These are phyloP conservation scores for Athelia psychrophila DNA, from an alignment of 1,284 basidiomycete species.

Conservation along the genomic window DNA sequence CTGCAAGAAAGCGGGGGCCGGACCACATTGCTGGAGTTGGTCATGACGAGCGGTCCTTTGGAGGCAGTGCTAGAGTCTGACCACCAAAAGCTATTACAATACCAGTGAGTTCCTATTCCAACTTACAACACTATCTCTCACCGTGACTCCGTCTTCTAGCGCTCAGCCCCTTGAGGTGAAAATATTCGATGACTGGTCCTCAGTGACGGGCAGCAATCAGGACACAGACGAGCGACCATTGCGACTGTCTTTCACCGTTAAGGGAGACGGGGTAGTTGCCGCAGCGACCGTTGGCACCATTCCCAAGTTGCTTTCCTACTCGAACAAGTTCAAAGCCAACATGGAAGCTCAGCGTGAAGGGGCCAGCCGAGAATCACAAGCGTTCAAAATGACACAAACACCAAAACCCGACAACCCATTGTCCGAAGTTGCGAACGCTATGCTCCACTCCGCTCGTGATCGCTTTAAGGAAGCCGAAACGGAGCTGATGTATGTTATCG, in stretches of 20 bases:
- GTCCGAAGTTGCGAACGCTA: conserved; percentile 80
- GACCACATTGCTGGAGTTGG: conserved; percentile 66
- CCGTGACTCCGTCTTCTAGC: conserved; percentile 33
- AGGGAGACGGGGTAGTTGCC: conserved; percentile 68
- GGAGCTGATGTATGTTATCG: conserved; percentile 56
- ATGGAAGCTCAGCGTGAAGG: conserved; percentile 72
- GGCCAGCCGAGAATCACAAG: conserved; percentile 68
- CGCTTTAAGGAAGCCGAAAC: conserved; percentile 64
- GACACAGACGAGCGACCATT: conserved; percentile 48
- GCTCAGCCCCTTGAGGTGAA: conserved; percentile 76
- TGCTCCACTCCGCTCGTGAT: conserved; percentile 71
- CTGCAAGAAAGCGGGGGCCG: conserved; percentile 27
- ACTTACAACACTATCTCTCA: conserved; percentile 1
- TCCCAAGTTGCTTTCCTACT: conserved; percentile 70
- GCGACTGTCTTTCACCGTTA: conserved; percentile 72
- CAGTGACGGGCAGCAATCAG: conserved; percentile 37
- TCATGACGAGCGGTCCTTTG: conserved; percentile 73
- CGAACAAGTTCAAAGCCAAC: conserved; percentile 70
- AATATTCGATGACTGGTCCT: conserved; percentile 83
- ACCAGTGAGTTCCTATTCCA: conserved; percentile 56
- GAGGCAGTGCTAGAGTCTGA: conserved; percentile 73
- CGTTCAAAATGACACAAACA: conserved; percentile 62
- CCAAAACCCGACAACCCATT: conserved; percentile 75
- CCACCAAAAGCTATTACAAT: conserved; percentile 72
- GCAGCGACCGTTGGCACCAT: conserved; percentile 73